These are phyloP conservation scores for Musa troglodytarum DNA, from an alignment of 176 grass and related monocot species.

Conservation along the genomic window DNA sequence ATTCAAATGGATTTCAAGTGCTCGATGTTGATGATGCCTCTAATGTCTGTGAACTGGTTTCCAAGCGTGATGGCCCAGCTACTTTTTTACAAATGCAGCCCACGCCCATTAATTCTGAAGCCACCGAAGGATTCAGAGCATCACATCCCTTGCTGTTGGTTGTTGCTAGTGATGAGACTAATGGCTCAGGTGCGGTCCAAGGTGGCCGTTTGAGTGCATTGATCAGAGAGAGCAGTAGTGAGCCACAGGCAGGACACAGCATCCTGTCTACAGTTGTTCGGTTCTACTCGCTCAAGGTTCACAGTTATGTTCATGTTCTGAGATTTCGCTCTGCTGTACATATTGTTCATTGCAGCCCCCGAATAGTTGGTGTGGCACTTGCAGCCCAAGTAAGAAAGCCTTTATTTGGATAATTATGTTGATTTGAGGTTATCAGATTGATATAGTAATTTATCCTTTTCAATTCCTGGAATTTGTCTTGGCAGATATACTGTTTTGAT, in stretches of 20 bases:
- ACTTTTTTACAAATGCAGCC: slow-evolving; percentile 99
- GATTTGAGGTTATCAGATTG: neutral
- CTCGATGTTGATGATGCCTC: slow-evolving; percentile 93
- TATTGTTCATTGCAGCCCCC: slow-evolving; percentile 86
- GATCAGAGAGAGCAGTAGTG: slow-evolving; percentile 75
- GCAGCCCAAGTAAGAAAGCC: slow-evolving; percentile 73
- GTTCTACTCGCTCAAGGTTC: slow-evolving; percentile 92
- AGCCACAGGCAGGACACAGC: slow-evolving; percentile 48
- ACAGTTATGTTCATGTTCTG: slow-evolving; percentile 80
- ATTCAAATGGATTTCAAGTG: slow-evolving; percentile 96
- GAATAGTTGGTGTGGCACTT: slow-evolving; percentile 84
- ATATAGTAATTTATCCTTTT: slow-evolving; percentile 21
- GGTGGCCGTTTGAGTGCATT: slow-evolving; percentile 78
- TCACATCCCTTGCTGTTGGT: slow-evolving; percentile 90
- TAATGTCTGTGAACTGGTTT: slow-evolving; percentile 90
- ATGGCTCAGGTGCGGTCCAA: slow-evolving; percentile 70
- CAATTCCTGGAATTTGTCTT: slow-evolving; percentile 13
- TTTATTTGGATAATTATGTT: neutral
- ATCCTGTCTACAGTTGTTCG: slow-evolving; percentile 79
- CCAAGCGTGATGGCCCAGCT: slow-evolving; percentile 88
- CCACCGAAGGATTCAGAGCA: slow-evolving; percentile 61
- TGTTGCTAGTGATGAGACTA: slow-evolving; percentile 91
- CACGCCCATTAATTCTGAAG: slow-evolving; percentile 41
- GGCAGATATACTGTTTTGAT: slow-evolving; percentile 99
- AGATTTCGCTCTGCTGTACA: slow-evolving; percentile 90